Evolutionary conservation across 192 early-diverging fungal species (phyloP), one percentile per base, ranked within the genome.

Genomic region (Backusella luteola): DNA sequence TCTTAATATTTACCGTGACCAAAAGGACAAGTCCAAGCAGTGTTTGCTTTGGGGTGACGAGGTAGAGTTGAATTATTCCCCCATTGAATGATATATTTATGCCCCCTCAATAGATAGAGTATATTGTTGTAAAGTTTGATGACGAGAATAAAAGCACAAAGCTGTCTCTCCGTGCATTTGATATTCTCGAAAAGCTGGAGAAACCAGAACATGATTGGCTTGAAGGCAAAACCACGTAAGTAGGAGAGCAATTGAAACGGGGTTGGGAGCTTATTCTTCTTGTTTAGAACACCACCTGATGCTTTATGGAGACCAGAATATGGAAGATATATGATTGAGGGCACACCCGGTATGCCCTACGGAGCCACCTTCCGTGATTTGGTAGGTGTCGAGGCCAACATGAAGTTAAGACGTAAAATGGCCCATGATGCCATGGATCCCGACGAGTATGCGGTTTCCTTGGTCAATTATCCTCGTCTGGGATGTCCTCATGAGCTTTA

Each of bases 261-360:
- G 15, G 11, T 1, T 32, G 1, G 35, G 1, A 74, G 63, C 56
- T 36, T 81, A 23, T 42, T 53, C 21, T 74, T 2, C 66, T 56
- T 34, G 39, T 6, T 79, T 73, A 79, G 71, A 2, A 34, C 19
- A 7, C 36, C 35, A 53, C 73, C 73, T 46, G 59, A 93, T 80
- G 90, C 93, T 15, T 91, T 94, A 32, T 99, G 97, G 97, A 89
- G 94, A 77, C 96, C 96, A 39, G 98, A 99, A 81, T 99, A 96
- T 83, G 98, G 94, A 19, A 88, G 95, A 34, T 99, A 93, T 85
- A 99, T 99, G 98, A 84, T 98, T 76, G 97, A 99, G 86, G 93
- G 93, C 52, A 98, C 97, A 0, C 98, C 98, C 9, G 95, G 95
- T 6, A 80, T 85, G 17, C 98, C 98, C 0, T 99, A 98, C 83